Percentiles rank a stretch among this genome's conserved stretches.
Evolutionary conservation across 2,329 filamentous ascomycete species (phyloP).

Genomic region (Aspergillus transmontanensis): DNA sequence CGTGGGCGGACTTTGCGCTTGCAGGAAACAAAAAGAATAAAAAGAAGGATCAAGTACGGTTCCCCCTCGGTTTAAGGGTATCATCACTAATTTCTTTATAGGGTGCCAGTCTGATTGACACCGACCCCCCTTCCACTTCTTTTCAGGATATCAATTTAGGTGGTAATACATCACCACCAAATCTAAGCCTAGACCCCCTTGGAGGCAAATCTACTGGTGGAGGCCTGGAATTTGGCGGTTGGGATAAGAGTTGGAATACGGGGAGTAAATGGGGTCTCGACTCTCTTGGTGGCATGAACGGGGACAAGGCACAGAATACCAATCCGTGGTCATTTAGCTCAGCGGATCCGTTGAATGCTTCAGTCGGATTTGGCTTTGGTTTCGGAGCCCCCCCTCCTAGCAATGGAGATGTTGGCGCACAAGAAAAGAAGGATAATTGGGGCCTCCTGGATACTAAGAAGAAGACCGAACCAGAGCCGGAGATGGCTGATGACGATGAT

Average conservation of each 20-base stretch:
- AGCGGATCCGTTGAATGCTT: constrained; percentile 39
- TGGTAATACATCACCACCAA: constrained; percentile 61
- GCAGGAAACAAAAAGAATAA: constrained; percentile 61
- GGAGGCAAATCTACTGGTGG: constrained; percentile 41
- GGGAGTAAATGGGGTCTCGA: constrained; percentile 51
- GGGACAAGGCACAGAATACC: constrained; percentile 35
- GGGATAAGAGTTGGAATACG: constrained; percentile 64
- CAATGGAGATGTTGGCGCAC: constrained; percentile 41
- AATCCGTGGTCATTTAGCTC: constrained; percentile 45
- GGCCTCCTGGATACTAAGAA: constrained; percentile 45
- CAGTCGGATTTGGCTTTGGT: constrained; percentile 47
- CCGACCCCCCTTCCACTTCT: constrained; percentile 48
- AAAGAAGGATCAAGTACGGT: constrained; percentile 56
- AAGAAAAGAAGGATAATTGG: constrained; percentile 42
- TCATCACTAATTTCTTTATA: constrained; percentile 12
- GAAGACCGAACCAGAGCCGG: constrained; percentile 27
- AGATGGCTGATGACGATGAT: constrained; percentile 30
- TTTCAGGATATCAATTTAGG: constrained; percentile 72
- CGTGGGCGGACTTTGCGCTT: constrained; percentile 54
- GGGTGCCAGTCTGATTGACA: constrained; percentile 36
- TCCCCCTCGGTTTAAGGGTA: background rate
- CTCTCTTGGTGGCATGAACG: constrained; percentile 33
- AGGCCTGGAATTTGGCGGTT: constrained; percentile 55
- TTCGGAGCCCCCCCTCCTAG: constrained; percentile 29
- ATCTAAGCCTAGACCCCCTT: constrained; percentile 57